Percentiles rank a stretch among this genome's conserved stretches.
phyloP scores from a whole-genome alignment of 2,329 filamentous ascomycete species.

The Hypomyces perniciosus region DNA sequence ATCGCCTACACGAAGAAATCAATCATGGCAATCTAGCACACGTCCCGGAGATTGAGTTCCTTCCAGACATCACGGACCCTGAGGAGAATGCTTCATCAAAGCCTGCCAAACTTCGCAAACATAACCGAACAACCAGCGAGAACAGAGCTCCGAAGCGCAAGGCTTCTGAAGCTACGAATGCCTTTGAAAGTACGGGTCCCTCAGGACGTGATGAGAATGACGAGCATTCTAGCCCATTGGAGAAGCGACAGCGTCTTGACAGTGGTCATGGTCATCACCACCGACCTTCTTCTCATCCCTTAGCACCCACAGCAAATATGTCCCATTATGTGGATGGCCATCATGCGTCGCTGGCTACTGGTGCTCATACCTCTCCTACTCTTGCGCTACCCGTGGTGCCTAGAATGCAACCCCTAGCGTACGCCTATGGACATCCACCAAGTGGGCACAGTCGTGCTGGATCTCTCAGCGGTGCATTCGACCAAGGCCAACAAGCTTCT shows the following conservation, averaged over 20 bases:
- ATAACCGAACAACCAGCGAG: conserved; percentile 12
- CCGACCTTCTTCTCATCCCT: background rate
- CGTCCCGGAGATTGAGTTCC: conserved; percentile 54
- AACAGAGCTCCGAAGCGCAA: conserved; percentile 21
- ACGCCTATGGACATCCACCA: conserved; percentile 13
- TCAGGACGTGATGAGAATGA: background rate
- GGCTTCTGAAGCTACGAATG: conserved; percentile 14
- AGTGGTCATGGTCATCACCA: background rate
- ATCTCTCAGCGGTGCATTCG: background rate
- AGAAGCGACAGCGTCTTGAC: conserved; percentile 20
- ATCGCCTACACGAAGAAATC: conserved; percentile 40
- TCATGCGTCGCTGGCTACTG: background rate
- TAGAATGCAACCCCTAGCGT: conserved; percentile 15
- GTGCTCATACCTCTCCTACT: background rate
- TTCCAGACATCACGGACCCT: conserved; percentile 46
- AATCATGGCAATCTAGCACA: conserved; percentile 35
- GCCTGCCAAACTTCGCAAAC: conserved; percentile 17
- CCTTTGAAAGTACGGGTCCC: background rate
- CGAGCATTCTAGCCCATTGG: conserved; percentile 12
- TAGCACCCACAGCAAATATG: conserved; percentile 5
- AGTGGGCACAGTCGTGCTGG: background rate
- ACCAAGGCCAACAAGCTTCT: background rate
- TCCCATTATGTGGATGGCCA: conserved; percentile 8
- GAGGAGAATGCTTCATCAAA: conserved; percentile 21
- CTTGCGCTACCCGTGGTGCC: conserved; percentile 20